Conservation (phyloP, 306 rosid species). For the Trifolium fragiferum region DNA sequence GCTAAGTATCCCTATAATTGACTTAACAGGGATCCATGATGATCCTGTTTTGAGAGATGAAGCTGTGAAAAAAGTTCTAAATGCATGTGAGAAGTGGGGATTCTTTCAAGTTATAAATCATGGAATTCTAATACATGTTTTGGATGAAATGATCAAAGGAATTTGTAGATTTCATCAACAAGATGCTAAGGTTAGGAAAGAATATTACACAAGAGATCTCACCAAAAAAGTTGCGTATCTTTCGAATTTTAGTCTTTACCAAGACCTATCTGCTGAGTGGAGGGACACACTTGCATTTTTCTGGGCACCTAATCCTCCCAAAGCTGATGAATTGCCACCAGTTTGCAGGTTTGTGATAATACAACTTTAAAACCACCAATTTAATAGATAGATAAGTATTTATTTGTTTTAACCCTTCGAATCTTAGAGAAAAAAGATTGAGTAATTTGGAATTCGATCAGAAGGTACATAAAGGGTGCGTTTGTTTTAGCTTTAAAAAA, state of each 20-base stretch:
- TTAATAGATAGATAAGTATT: no score
- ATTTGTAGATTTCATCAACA: slow-evolving; percentile 53
- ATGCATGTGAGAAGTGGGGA: slow-evolving; percentile 53
- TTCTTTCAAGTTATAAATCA: slow-evolving; percentile 67
- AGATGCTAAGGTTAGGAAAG: slow-evolving; percentile 52
- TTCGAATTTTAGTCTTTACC: slow-evolving; percentile 48
- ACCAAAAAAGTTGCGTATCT: slow-evolving; percentile 27
- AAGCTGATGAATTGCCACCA: slow-evolving; percentile 44
- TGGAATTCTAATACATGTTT: slow-evolving; percentile 42
- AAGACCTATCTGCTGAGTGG: slow-evolving; percentile 45
- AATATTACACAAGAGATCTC: slow-evolving; percentile 49
- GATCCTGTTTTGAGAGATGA: slow-evolving; percentile 25
- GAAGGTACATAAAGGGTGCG: no score
- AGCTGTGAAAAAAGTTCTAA: slow-evolving; percentile 41
- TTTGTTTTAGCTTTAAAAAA: no score
- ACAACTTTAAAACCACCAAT: background rate
- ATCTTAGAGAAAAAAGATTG: no score
- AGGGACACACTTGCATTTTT: slow-evolving; percentile 43
- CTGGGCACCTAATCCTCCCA: slow-evolving; percentile 43
- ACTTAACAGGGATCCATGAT: slow-evolving; percentile 42
- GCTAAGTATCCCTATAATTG: slow-evolving; percentile 52
- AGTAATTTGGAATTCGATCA: no score
- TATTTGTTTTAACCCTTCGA: no score
- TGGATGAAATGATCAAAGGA: slow-evolving; percentile 55
- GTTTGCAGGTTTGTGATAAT: slow-evolving; percentile 43